Conservation (phyloP, 345 rosid genomes). For the Syzygium aromaticum region DNA sequence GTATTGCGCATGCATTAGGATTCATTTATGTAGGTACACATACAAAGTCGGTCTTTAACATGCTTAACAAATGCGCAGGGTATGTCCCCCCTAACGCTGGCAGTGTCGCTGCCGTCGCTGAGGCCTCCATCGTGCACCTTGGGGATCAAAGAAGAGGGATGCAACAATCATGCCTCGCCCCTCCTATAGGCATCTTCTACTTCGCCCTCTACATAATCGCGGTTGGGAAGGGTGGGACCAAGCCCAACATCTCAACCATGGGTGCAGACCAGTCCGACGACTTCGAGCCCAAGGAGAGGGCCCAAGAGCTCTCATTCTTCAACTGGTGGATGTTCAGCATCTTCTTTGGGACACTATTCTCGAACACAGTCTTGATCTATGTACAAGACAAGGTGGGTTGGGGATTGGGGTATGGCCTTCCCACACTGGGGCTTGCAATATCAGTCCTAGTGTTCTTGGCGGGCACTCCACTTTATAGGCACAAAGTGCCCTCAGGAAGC, state of each 20-base stretch:
- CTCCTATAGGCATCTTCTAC: conserved; percentile 32
- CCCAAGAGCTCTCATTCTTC: conserved; percentile 53
- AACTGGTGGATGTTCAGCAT: conserved; percentile 71
- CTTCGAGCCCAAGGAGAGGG: conserved; percentile 42
- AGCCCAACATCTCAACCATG: conserved; percentile 59
- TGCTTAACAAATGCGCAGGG: conserved; percentile 23
- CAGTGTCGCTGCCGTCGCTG: conserved; percentile 32
- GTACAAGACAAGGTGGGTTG: conserved; percentile 41
- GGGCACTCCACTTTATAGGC: conserved; percentile 44
- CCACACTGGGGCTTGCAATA: conserved; percentile 29
- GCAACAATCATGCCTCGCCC: conserved; percentile 18
- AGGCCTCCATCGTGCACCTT: conserved; percentile 40
- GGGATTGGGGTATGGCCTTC: conserved; percentile 41
- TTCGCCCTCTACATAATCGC: conserved; percentile 42
- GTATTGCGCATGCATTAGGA: conserved; percentile 8
- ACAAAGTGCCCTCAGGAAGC: conserved; percentile 36
- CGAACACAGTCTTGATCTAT: conserved; percentile 44
- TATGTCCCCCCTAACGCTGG: conserved; percentile 40
- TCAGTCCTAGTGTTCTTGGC: conserved; percentile 29
- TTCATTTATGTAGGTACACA: background rate
- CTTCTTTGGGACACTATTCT: conserved; percentile 50
- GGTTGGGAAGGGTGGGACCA: conserved; percentile 45
- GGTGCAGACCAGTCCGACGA: conserved; percentile 67
- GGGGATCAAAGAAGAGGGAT: conserved; percentile 16
- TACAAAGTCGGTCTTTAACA: background rate